Percentiles rank a stretch among this genome's conserved stretches.
phyloP scores from a whole-genome alignment of 2,329 filamentous ascomycete species.

The Hymenoscyphus albidus region DNA sequence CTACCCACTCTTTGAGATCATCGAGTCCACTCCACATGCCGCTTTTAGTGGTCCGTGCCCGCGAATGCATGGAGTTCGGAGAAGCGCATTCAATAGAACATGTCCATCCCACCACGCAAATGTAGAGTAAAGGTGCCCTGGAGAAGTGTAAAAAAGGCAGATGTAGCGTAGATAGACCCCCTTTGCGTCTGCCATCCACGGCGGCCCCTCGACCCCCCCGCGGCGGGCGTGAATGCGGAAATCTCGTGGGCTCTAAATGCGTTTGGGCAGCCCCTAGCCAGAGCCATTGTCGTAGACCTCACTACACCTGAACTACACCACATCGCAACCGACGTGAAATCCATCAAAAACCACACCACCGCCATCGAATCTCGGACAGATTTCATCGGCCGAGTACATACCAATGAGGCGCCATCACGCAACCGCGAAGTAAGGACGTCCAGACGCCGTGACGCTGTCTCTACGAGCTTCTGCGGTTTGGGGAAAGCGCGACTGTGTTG shows the following conservation, averaged over 20 bases:
- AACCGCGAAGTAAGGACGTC: constrained; percentile 27
- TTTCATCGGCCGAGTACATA: constrained; percentile 18
- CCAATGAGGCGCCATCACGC: constrained; percentile 26
- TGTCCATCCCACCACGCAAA: neutral
- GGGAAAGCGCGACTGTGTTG: constrained; percentile 20
- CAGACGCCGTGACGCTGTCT: constrained; percentile 25
- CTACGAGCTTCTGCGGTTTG: constrained; percentile 24
- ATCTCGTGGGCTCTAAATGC: neutral
- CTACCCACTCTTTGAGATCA: neutral
- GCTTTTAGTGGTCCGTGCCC: neutral
- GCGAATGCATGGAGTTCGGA: neutral
- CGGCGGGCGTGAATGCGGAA: neutral
- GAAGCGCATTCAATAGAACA: constrained; percentile 7
- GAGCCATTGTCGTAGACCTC: neutral
- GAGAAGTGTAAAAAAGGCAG: neutral
- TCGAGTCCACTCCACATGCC: neutral
- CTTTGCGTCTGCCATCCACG: neutral
- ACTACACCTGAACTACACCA: neutral
- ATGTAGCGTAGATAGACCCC: neutral
- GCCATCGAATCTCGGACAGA: constrained; percentile 23
- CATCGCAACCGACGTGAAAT: neutral
- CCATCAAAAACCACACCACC: constrained; percentile 25
- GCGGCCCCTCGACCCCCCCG: neutral
- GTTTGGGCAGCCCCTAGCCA: neutral
- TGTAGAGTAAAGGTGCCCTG: neutral